phyloP scores from a whole-genome alignment of 768 basidiomycete species.

The Suillus paluster region DNA sequence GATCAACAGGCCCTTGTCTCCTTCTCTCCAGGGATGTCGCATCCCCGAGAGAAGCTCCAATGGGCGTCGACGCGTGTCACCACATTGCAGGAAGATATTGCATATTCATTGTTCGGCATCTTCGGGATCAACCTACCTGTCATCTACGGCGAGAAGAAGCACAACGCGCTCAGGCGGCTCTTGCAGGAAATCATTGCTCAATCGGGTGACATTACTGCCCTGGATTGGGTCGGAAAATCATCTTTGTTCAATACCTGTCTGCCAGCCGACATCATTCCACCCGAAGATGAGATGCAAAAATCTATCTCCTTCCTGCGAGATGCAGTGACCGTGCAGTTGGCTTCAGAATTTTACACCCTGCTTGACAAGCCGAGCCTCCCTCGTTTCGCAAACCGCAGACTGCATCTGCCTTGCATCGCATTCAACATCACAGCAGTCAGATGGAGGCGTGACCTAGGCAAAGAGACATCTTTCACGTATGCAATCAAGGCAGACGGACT shows the following conservation, averaged over 20 bases:
- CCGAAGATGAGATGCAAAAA: neutral
- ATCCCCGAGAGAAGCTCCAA: neutral
- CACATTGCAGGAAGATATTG: slow-evolving; percentile 13
- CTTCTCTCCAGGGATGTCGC: neutral
- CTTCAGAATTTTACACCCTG: neutral
- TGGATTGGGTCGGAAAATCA: slow-evolving; percentile 2
- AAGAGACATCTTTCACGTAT: neutral
- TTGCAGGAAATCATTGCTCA: neutral
- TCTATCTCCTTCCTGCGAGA: neutral
- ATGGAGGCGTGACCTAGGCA: neutral
- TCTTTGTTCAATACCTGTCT: slow-evolving; percentile 1
- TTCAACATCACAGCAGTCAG: neutral
- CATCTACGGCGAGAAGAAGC: too few relatives aligned
- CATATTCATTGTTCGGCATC: slow-evolving; percentile 17
- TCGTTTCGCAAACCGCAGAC: neutral
- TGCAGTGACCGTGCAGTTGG: neutral
- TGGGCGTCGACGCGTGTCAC: slow-evolving; percentile 7
- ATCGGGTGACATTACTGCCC: neutral
- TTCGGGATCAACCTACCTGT: slow-evolving; percentile 5
- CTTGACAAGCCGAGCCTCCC: neutral
- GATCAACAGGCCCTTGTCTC: neutral
- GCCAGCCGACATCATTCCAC: neutral
- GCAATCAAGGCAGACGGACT: neutral
- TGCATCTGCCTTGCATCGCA: neutral
- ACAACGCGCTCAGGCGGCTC: too few relatives aligned